phyloP scores from a whole-genome alignment of 352 stramenopile species.

The Phytophthora fragariae region DNA sequence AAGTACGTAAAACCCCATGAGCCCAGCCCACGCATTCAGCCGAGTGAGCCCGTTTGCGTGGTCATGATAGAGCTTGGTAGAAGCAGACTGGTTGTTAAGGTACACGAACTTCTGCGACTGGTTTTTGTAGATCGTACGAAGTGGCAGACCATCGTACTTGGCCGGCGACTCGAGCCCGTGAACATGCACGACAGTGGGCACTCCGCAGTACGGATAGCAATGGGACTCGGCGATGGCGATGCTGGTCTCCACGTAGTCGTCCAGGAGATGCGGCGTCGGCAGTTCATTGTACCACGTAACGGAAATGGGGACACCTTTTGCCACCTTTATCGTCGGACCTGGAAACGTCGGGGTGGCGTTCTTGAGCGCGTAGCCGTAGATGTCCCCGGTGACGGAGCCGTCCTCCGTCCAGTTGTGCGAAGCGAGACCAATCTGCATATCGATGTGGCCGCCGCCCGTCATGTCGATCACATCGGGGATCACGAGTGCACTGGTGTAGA shows the following conservation, averaged over 20 bases:
- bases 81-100: constrained; percentile 73
- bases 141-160: constrained; percentile 67
- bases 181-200: constrained; percentile 65
- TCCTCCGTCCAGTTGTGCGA: constrained; percentile 61
- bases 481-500: constrained; percentile 42
- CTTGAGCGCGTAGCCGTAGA: constrained; percentile 54
- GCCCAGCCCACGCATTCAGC: constrained; percentile 70
- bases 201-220: constrained; percentile 75
- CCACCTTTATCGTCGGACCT: constrained; percentile 61
- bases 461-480: constrained; percentile 57
- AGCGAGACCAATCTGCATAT: constrained; percentile 53
- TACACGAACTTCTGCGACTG: constrained; percentile 63
- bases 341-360: constrained; percentile 55
- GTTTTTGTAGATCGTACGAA: constrained; percentile 72
- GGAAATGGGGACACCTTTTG: constrained; percentile 47
- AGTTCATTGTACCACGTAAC: constrained; percentile 69
- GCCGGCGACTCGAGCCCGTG: constrained; percentile 74
- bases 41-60: constrained; percentile 73
- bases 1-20: constrained; percentile 70
- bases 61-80: constrained; percentile 81
- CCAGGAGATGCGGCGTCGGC: constrained; percentile 53
- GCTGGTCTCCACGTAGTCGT: constrained; percentile 53
- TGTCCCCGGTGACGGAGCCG: constrained; percentile 45
- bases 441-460: constrained; percentile 44
- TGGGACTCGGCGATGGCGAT: constrained; percentile 56